Conservation (phyloP, 345 rosid species). For the Hibiscus syriacus region DNA sequence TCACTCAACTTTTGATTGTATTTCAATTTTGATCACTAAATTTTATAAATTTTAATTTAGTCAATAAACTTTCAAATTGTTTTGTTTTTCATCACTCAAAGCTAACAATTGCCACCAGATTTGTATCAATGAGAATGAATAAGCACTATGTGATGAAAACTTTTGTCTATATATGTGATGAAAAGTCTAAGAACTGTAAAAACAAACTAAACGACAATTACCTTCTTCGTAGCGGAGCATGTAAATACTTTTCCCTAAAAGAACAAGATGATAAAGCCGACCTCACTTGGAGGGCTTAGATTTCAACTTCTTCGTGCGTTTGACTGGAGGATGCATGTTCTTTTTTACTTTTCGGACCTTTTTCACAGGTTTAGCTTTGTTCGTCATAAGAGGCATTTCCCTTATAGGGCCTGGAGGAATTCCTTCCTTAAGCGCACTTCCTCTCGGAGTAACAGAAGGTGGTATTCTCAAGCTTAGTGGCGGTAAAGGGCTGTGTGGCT, state of each 20-base stretch:
- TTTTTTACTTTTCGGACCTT: slow-evolving; percentile 44
- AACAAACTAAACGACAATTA: not conserved
- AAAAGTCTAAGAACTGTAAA: not conserved
- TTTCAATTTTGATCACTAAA: too few relatives aligned
- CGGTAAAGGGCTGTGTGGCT: slow-evolving; percentile 88
- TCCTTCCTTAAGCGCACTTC: slow-evolving; percentile 96
- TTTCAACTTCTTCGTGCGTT: slow-evolving; percentile 49
- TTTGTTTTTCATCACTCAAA: too few relatives aligned
- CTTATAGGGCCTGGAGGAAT: slow-evolving; percentile 78
- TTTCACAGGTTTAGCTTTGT: slow-evolving; percentile 40
- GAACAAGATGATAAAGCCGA: not conserved
- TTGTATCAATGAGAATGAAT: not conserved
- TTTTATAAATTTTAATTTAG: too few relatives aligned
- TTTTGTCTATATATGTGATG: not conserved
- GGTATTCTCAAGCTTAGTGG: slow-evolving; percentile 89
- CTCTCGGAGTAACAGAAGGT: slow-evolving; percentile 89
- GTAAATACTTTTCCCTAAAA: not conserved
- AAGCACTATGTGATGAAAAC: too few relatives aligned
- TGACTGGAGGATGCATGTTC: slow-evolving; percentile 29
- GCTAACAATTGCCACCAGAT: not conserved
- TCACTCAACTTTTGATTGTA: too few relatives aligned
- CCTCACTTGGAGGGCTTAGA: slow-evolving; percentile 24
- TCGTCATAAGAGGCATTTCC: slow-evolving; percentile 44
- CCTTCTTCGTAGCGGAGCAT: slow-evolving; percentile 1
- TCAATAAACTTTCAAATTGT: too few relatives aligned